A percentile compares a stretch with the other conserved stretches of the same genome.
phyloP scores from a whole-genome alignment of 108 stramenopile species.

The Fragilariopsis cylindrus region DNA sequence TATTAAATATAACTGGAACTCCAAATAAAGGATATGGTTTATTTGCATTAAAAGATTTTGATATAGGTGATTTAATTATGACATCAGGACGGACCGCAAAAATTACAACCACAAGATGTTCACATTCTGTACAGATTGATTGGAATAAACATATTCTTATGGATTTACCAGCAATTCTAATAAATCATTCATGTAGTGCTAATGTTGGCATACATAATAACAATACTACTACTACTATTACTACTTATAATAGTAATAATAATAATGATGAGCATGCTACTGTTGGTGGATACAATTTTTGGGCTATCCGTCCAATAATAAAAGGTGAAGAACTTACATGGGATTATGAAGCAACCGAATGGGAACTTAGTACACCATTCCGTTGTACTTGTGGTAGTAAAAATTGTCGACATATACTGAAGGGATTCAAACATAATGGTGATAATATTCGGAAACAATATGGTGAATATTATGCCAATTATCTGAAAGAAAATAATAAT shows the following conservation, averaged over 20 bases:
- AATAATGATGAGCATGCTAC: background rate
- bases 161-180: constrained; percentile 54
- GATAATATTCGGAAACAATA: constrained; percentile 37
- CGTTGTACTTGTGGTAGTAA: constrained; percentile 47
- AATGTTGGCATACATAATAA: constrained; percentile 46
- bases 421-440: constrained; percentile 47
- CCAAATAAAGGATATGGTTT: constrained; percentile 4
- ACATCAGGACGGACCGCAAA: background rate
- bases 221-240: background rate
- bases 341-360: constrained; percentile 61
- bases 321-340: constrained; percentile 54
- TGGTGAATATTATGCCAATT: constrained; percentile 23
- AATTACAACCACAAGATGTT: background rate
- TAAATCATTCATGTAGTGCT: constrained; percentile 66
- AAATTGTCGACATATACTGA: constrained; percentile 43
- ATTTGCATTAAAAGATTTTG: constrained; percentile 13
- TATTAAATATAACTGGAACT: constrained; percentile 3
- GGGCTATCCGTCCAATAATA: constrained; percentile 44
- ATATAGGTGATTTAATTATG: constrained; percentile 15
- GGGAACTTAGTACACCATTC: constrained; percentile 42
- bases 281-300: constrained; percentile 51
- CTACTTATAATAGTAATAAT: background rate
- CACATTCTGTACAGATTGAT: constrained; percentile 24
- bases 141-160: constrained; percentile 39
- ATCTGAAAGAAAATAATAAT: constrained; percentile 9